A percentile compares a stretch with the other conserved stretches of the same genome.
phyloP scores from a whole-genome alignment of 2,329 filamentous ascomycete genomes.

The Verticillium zaregamsianum region DNA sequence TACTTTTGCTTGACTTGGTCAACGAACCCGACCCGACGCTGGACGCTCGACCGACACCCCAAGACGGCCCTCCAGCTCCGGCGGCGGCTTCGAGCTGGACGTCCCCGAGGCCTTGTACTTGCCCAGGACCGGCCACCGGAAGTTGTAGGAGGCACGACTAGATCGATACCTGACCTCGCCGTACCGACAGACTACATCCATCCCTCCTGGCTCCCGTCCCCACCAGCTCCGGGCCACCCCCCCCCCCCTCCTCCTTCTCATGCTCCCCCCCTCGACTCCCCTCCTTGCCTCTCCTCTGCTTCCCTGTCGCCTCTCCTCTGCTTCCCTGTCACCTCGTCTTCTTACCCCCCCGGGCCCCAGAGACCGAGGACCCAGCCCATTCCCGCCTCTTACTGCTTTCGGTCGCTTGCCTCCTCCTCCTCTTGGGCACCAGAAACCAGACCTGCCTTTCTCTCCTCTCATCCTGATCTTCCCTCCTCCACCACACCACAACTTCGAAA shows the following conservation, averaged over 20 bases:
- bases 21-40: not conserved
- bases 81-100: not conserved
- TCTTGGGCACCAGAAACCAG: not conserved
- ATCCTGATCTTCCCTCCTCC: constrained; percentile 8
- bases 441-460: constrained; percentile 1
- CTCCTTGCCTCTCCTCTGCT: not conserved
- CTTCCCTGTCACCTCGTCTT: constrained; percentile 6
- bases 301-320: constrained; percentile 5
- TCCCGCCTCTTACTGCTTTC: constrained; percentile 5
- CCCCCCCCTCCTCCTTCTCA: not conserved
- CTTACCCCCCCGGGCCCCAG: constrained; percentile 10
- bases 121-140: not conserved
- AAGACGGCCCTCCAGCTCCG: not conserved
- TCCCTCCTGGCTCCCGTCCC: not conserved
- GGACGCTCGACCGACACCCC: not conserved
- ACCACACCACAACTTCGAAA: constrained; percentile 16
- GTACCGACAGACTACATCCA: not conserved
- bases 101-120: not conserved
- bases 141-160: not conserved
- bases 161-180: not conserved
- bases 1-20: not conserved
- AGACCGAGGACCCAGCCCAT: constrained; percentile 1
- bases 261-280: not conserved
- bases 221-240: not conserved
- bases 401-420: not conserved